Evolutionary conservation across 768 basidiomycete genomes (phyloP).

Genomic region (Termitomyces eurrhizus): DNA sequence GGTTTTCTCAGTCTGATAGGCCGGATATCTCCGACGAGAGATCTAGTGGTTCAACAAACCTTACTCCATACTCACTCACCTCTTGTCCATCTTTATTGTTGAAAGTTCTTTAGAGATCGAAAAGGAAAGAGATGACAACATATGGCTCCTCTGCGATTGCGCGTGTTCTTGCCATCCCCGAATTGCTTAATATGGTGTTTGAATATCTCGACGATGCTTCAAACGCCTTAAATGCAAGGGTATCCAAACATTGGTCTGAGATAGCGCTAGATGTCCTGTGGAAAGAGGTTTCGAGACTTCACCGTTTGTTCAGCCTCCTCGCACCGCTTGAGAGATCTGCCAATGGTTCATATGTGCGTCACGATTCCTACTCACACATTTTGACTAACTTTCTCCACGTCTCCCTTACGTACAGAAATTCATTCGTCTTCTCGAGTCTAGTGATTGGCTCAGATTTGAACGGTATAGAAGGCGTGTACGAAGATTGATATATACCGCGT

Average conservation of each 20-base stretch:
- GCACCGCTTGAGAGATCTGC: conserved; percentile 33
- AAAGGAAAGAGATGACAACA: background rate
- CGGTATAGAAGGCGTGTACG: conserved; percentile 52
- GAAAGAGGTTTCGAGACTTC: conserved; percentile 46
- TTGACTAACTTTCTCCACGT: background rate
- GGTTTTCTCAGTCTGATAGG: too few species aligned
- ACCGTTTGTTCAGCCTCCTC: conserved; percentile 44
- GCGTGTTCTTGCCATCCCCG: conserved; percentile 51
- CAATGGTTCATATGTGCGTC: conserved; percentile 23
- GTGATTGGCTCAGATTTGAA: conserved; percentile 54
- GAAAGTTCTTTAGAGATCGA: background rate
- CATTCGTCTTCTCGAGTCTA: conserved; percentile 34
- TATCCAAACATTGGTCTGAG: conserved; percentile 59
- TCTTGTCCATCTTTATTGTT: background rate
- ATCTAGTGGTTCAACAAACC: too few species aligned
- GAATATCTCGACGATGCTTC: conserved; percentile 35
- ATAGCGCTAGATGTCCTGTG: conserved; percentile 56
- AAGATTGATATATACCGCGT: conserved; percentile 23
- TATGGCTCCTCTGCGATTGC: conserved; percentile 13
- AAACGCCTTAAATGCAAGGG: conserved; percentile 43
- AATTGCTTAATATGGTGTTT: conserved; percentile 57
- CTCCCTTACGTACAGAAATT: conserved; percentile 31
- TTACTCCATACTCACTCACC: too few species aligned
- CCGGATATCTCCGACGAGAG: too few species aligned
- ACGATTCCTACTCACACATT: background rate